Percentiles rank a stretch among this genome's conserved stretches.
phyloP scores from a whole-genome alignment of 805 yeast genomes.

The Candida qinlingensis region DNA sequence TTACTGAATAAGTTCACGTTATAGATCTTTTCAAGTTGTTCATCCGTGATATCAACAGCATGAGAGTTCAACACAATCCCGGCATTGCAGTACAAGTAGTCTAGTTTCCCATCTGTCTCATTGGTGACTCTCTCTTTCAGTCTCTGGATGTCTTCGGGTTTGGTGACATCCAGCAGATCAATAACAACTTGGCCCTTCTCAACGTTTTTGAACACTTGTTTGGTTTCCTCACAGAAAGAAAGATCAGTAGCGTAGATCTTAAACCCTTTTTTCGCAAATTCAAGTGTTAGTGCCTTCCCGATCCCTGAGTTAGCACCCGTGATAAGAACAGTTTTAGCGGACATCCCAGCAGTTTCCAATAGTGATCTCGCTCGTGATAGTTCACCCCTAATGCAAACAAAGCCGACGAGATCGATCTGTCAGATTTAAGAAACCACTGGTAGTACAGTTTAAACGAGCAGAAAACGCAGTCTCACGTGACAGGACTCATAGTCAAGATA shows the following conservation, averaged over 20 bases:
- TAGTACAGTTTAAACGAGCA: too few relatives aligned
- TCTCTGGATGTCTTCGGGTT: slow-evolving; percentile 23
- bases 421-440: too few relatives aligned
- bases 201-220: slow-evolving; percentile 15
- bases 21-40: slow-evolving; percentile 17
- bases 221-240: slow-evolving; percentile 26
- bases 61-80: slow-evolving; percentile 28
- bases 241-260: slow-evolving; percentile 33
- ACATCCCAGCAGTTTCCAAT: not conserved
- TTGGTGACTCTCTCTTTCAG: slow-evolving; percentile 22
- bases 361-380: not conserved
- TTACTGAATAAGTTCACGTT: slow-evolving; percentile 37
- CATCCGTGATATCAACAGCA: slow-evolving; percentile 30
- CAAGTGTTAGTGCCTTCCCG: slow-evolving; percentile 44
- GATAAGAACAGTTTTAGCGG: slow-evolving; percentile 22
- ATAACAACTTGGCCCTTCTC: not conserved
- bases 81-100: slow-evolving; percentile 39
- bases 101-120: slow-evolving; percentile 28
- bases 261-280: slow-evolving; percentile 38
- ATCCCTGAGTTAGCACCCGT: slow-evolving; percentile 62
- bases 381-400: too few relatives aligned
- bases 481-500: too few relatives aligned
- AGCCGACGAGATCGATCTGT: too few relatives aligned
- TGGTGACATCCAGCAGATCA: slow-evolving; percentile 31
- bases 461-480: too few relatives aligned